phyloP scores from a whole-genome alignment of 2,329 filamentous ascomycete genomes.

The Phialophora expanda region DNA sequence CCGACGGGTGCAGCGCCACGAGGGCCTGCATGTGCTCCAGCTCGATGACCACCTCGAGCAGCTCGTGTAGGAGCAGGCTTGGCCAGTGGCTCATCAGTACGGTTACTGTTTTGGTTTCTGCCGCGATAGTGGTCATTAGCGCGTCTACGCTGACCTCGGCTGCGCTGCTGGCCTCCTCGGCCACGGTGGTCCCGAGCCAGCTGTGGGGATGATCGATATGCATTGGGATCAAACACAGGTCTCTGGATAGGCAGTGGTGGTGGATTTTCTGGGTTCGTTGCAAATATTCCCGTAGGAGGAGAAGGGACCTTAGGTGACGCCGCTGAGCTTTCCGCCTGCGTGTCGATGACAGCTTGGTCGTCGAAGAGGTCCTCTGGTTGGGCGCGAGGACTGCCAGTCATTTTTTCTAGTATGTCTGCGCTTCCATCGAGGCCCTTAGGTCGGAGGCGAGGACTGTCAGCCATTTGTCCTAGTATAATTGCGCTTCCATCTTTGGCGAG shows the following conservation, averaged over 20 bases:
- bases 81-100: neutral
- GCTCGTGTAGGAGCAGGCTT: neutral
- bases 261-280: neutral
- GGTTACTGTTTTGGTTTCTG: neutral
- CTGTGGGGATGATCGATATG: slow-evolving; percentile 12
- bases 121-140: neutral
- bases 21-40: slow-evolving; percentile 1
- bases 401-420: neutral
- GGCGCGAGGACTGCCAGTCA: neutral
- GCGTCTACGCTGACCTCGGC: slow-evolving; percentile 6
- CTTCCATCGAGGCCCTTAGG: neutral
- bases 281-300: neutral
- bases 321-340: neutral
- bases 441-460: neutral
- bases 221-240: slow-evolving; percentile 19
- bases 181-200: slow-evolving; percentile 8
- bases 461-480: neutral
- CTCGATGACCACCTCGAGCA: slow-evolving; percentile 4
- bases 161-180: neutral
- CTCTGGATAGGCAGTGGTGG: neutral
- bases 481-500: neutral
- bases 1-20: neutral
- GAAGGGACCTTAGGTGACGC: neutral
- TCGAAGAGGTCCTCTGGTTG: neutral
- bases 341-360: neutral